These are phyloP conservation scores for Colletotrichum neosansevieriae DNA, from an alignment of 2,329 filamentous ascomycete species.

Conservation along the genomic window DNA sequence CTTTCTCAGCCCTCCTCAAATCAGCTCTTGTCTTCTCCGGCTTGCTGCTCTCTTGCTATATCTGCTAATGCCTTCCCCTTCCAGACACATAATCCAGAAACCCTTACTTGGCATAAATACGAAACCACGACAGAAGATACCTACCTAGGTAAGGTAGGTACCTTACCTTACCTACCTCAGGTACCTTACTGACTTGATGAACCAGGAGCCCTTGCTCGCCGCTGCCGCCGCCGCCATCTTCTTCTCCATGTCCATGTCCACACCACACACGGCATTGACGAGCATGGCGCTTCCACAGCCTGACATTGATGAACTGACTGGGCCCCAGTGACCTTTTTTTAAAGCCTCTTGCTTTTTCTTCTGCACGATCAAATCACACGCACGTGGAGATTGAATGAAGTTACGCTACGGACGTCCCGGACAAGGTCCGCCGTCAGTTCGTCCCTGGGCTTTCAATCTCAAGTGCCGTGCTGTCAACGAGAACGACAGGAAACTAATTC, in stretches of 20 bases:
- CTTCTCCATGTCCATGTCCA: background rate
- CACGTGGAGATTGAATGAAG: conserved; percentile 22
- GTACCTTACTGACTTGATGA: too few species aligned
- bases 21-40: conserved; percentile 11
- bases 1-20: conserved; percentile 23
- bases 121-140: too few species aligned
- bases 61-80: too few species aligned
- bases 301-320: conserved; percentile 33
- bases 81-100: too few species aligned
- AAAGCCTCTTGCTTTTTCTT: background rate
- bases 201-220: background rate
- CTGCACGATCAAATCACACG: conserved; percentile 26
- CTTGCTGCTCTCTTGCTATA: background rate
- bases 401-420: conserved; percentile 27
- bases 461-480: conserved; percentile 35
- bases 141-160: too few species aligned
- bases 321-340: conserved; percentile 7
- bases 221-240: background rate
- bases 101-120: too few species aligned
- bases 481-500: conserved; percentile 23
- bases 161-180: too few species aligned
- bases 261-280: conserved; percentile 30
- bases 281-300: conserved; percentile 32
- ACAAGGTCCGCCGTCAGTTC: conserved; percentile 26
- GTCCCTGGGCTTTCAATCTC: conserved; percentile 6